phyloP scores from a whole-genome alignment of 768 basidiomycete genomes.

The Boletus fagicola region DNA sequence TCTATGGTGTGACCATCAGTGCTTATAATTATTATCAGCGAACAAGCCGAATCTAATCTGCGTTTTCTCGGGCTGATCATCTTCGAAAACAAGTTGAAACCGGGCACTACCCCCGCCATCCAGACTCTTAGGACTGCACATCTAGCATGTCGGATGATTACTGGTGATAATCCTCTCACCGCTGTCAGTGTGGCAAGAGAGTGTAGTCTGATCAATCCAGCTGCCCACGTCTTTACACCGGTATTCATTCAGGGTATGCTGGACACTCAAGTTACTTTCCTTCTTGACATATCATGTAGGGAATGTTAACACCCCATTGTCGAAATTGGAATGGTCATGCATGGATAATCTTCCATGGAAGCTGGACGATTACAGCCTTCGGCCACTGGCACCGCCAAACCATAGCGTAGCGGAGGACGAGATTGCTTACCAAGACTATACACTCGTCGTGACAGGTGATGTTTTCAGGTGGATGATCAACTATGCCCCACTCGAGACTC shows the following conservation, averaged over 20 bases:
- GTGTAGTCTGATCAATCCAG: slow-evolving; percentile 83
- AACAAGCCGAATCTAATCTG: slow-evolving; percentile 89
- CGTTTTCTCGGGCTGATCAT: slow-evolving; percentile 94
- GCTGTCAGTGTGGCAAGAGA: slow-evolving; percentile 97
- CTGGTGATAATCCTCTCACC: slow-evolving; percentile 95
- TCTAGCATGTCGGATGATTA: slow-evolving; percentile 95
- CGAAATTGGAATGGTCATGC: slow-evolving; percentile 85
- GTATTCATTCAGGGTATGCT: slow-evolving; percentile 65
- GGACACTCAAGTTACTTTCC: not conserved
- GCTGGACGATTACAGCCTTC: slow-evolving; percentile 85
- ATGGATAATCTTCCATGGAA: slow-evolving; percentile 86
- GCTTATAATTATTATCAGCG: slow-evolving; percentile 45
- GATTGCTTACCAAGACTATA: slow-evolving; percentile 80
- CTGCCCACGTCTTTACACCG: slow-evolving; percentile 86
- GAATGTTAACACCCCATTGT: slow-evolving; percentile 45
- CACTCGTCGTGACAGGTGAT: slow-evolving; percentile 90
- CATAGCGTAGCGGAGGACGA: slow-evolving; percentile 70
- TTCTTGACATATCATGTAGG: slow-evolving; percentile 39
- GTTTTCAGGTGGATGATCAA: slow-evolving; percentile 99
- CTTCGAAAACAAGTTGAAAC: slow-evolving; percentile 97
- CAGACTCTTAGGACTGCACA: slow-evolving; percentile 86
- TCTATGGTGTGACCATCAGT: not conserved
- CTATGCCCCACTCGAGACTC: slow-evolving; percentile 87
- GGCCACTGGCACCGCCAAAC: slow-evolving; percentile 72
- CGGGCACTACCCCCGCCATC: slow-evolving; percentile 87